Evolutionary conservation across 495 filamentous ascomycete genomes (phyloP).

Genomic region (Oidiodendron maius): DNA sequence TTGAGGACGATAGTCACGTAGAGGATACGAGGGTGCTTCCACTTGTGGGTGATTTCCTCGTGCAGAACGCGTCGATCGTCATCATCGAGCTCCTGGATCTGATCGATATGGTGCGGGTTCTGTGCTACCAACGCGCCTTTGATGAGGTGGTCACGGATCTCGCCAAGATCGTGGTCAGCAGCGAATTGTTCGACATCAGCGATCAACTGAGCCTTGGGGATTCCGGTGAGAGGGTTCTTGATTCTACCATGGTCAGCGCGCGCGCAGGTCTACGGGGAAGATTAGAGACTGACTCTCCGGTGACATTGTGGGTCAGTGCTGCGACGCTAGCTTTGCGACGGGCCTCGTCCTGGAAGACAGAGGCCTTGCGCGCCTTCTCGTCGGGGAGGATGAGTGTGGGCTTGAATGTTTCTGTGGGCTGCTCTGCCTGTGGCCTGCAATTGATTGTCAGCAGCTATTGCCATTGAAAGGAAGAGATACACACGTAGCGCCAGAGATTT

Average conservation of each 20-base stretch:
- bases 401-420: neutral
- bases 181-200: conserved; percentile 53
- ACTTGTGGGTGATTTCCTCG: conserved; percentile 56
- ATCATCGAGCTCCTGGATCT: conserved; percentile 50
- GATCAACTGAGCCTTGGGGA: conserved; percentile 44
- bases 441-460: neutral
- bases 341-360: neutral
- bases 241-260: too few species aligned
- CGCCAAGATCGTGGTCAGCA: conserved; percentile 28
- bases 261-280: too few species aligned
- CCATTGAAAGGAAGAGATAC: neutral
- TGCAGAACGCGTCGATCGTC: conserved; percentile 46
- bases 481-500: conserved; percentile 4
- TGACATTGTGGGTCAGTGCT: neutral
- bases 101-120: conserved; percentile 48
- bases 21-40: conserved; percentile 55
- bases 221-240: conserved; percentile 55
- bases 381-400: too few species aligned
- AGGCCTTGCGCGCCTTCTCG: too few species aligned
- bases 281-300: neutral
- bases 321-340: neutral
- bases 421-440: neutral
- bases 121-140: conserved; percentile 63
- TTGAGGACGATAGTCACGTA: conserved; percentile 67
- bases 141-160: conserved; percentile 42